A percentile compares a stretch with the other conserved stretches of the same genome.
phyloP scores from a whole-genome alignment of 1,284 basidiomycete genomes.

The Ustilago vetiveriae region DNA sequence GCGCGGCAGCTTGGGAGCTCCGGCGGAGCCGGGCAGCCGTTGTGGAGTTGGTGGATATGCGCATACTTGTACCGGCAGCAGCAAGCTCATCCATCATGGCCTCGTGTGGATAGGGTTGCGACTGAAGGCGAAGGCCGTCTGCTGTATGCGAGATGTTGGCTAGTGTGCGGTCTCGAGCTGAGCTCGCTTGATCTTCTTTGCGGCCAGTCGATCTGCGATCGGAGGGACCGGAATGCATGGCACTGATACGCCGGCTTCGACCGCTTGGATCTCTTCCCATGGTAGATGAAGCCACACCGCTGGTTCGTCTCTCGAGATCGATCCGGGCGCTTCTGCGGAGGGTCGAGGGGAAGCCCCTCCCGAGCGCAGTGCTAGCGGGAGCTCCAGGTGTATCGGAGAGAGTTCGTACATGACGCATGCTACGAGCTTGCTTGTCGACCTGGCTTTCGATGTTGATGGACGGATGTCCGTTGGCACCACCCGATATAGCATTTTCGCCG shows the following conservation, averaged over 20 bases:
- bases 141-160: slow-evolving; percentile 46
- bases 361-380: slow-evolving; percentile 12
- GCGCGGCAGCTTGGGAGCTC: slow-evolving; percentile 39
- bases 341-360: slow-evolving; percentile 33
- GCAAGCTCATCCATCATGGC: slow-evolving; percentile 41
- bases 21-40: slow-evolving; percentile 32
- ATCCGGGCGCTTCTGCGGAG: slow-evolving; percentile 29
- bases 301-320: slow-evolving; percentile 36
- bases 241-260: slow-evolving; percentile 45
- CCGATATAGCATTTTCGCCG: background rate
- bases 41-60: slow-evolving; percentile 15
- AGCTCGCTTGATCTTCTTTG: slow-evolving; percentile 24
- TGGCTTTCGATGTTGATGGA: background rate
- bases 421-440: slow-evolving; percentile 6
- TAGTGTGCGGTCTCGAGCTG: slow-evolving; percentile 39
- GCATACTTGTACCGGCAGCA: slow-evolving; percentile 24
- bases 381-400: slow-evolving; percentile 12
- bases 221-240: slow-evolving; percentile 31
- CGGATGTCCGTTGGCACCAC: background rate
- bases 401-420: slow-evolving; percentile 1
- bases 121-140: slow-evolving; percentile 44
- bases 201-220: slow-evolving; percentile 34
- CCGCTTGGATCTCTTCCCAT: slow-evolving; percentile 49
- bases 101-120: slow-evolving; percentile 32
- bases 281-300: slow-evolving; percentile 19